Evolutionary conservation across 805 yeast genomes (phyloP), one percentile per base, ranked within the genome.

Genomic region (Priceomyces haplophilus): DNA sequence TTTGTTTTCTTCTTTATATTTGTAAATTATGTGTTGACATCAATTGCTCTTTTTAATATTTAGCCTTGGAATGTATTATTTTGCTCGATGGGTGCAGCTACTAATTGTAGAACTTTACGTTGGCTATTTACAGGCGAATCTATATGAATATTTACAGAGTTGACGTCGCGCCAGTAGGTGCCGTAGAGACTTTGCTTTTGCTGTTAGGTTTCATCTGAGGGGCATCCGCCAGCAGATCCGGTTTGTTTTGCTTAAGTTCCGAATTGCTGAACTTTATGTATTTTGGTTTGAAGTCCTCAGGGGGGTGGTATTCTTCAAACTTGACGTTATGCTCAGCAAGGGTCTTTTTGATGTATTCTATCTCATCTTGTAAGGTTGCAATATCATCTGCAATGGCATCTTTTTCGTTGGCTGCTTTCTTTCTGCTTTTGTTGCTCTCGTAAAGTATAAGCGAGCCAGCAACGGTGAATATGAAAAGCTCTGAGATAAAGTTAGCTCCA

Each of bases 401-500:
- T 44, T 83, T 73, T 46, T 87, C 75, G 31, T 68, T 67, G 42
- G 67, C 61, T 48, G 83, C 87, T 62, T 84, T 85, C 54, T 75
- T 73, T 32, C 87, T 69, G 36, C 85, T 79, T 51, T 91, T 73
- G 53, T 75, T 71, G 20, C 86, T 76, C 58, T 88, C 96, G 56
- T 75, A 86, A 10, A 88, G 55, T 8, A 88, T 80, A 42, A 85
- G 72, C 1, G 83, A 73, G 4, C 95, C 93, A 1, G 93, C 95
- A 18, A 88, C 91, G 20, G 83, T 67, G 50, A 88, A 88, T 15
- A 88, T 80, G 54, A 88, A 83, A 24, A 81, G 59, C 58, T 88
- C 96, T 35, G 91, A 83, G 10, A 88, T 64, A 56, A 87, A 79
- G 43, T 75, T 83, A 34, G 95, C 93, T 1, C 95, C 96, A 45